phyloP scores from a whole-genome alignment of 192 early-diverging fungal species.

The Rhizoclosmatium sp. region DNA sequence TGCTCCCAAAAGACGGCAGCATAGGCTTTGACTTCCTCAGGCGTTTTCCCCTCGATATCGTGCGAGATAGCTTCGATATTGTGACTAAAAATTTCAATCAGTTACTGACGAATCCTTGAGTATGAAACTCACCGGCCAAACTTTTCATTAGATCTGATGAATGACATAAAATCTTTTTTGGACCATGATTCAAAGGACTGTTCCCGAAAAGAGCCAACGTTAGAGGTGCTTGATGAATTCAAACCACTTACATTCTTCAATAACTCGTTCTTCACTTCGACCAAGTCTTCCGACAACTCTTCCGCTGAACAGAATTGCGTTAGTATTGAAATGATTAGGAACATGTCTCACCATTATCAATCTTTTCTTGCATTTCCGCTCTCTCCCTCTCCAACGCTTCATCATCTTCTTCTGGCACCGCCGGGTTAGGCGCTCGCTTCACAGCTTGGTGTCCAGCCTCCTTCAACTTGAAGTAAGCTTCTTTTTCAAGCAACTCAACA shows the following conservation, averaged over 20 bases:
- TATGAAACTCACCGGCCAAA: constrained; percentile 70
- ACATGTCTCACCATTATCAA: constrained; percentile 68
- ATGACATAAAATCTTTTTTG: constrained; percentile 86
- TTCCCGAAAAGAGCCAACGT: neutral
- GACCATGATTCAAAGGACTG: constrained; percentile 92
- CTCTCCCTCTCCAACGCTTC: constrained; percentile 61
- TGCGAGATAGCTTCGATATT: constrained; percentile 76
- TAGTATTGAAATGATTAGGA: neutral
- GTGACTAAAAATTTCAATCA: constrained; percentile 50
- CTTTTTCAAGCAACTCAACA: constrained; percentile 81
- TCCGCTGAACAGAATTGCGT: constrained; percentile 64
- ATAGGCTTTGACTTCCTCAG: constrained; percentile 85
- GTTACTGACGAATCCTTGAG: constrained; percentile 1
- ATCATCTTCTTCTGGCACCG: constrained; percentile 38
- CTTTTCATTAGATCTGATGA: constrained; percentile 85
- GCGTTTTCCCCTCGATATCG: constrained; percentile 94
- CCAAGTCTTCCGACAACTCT: constrained; percentile 84
- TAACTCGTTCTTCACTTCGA: constrained; percentile 2
- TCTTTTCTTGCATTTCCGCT: constrained; percentile 80
- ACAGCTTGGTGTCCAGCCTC: constrained; percentile 31
- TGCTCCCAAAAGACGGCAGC: constrained; percentile 88
- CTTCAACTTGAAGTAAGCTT: constrained; percentile 71
- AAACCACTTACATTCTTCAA: constrained; percentile 38
- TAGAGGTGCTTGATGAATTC: constrained; percentile 7
- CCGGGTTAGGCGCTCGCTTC: constrained; percentile 16